Evolutionary conservation across 441 rosid species (phyloP), one percentile per base, ranked within the genome.

Genomic region (Corymbia citriodora): DNA sequence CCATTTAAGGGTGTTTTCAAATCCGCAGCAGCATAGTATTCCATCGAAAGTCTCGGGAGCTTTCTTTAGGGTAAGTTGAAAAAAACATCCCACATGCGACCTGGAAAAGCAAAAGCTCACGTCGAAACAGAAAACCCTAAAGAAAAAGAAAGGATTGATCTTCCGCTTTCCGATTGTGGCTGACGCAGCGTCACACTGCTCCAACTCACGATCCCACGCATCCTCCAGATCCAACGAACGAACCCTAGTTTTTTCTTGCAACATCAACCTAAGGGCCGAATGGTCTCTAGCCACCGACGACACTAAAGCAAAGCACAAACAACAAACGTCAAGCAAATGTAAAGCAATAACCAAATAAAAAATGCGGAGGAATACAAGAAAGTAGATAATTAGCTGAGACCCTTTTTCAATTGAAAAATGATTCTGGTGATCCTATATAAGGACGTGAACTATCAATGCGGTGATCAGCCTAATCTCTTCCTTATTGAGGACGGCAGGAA

Each of bases 151-250:
- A 25, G n/a, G 85, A 45, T 25, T 45, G 13, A 23, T 7, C 85
- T 79, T 21, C 17, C 16, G 25, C 52, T 79, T 79, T 40, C 52
- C 83, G 52, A 79, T 7, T 79, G 11, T 29, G 85, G 95, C 92
- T 92, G 96, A 95, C 94, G 87, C 93, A 85, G 55, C 53, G 89
- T 89, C 74, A 16, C 92, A 89, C 92, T 45, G 12, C 83, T 57
- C 94, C 94, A 88, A 54, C 88, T 93, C 96, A 92, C 53, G 16
- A 33, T 15, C 87, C 88, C 83, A 88, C 85, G 65, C 50, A 45
- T 45, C 85, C 88, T 55, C 89, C 79, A 29, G 5, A 17, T 57
- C n/a, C 74, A 36, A 68, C 40, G 87, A 33, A 79, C 79, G 87
- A 31, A 82, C 53, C 52, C 55, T 50, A 33, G 63, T 29, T 81